Evolutionary conservation across 2,329 filamentous ascomycete species (phyloP), one percentile per base, ranked within the genome.

Genomic region (Coniella lustricola): DNA sequence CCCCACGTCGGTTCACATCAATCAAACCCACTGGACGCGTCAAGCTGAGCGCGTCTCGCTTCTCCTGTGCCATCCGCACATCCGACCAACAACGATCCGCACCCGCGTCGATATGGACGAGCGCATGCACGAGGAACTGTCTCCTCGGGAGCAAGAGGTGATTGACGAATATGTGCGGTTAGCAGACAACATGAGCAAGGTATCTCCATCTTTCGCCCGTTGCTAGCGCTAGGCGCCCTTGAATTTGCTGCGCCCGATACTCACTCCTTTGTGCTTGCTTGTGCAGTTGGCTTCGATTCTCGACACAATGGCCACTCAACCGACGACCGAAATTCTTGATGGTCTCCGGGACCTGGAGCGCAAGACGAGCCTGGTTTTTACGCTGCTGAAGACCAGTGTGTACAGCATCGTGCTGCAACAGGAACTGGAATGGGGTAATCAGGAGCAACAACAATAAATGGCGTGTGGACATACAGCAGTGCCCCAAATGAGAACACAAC

Each of bases 381-480:
- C 93, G 54, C 69, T 97, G 63, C 77, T 98, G 63, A 98, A 98
- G 73, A 91, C 93, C 16, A 97, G 91, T 67, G 93, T 98, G 55
- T 98, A 98, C 71, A 95, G 87, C 64, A 98, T 98, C 71, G 90
- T 98, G 53, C 67, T 98, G 72, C 91, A 98, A 77, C 91, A 97
- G 76, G 88, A 97, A 77, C 89, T 95, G 60, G 83, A 85, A 54
- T 87, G 84, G 67, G 85, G 80, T 42, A 74, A 75, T 56, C 68
- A 71, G 53, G 62, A 61, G 20, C 64, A 57, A 13, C 62, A 57
- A 13, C 62, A 63, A 25, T 61, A 67, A 58, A 62, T 62, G 55
- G 63, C 5, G 20, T 1, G 7, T 13, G 5, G 18, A 20, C 14
- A 31, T 16, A 16, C 17, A n/a, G 12, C 22, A 18, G 5, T 29